Evolutionary conservation across 2,329 filamentous ascomycete genomes (phyloP), one percentile per base, ranked within the genome.

Genomic region (Colletotrichum sp.): DNA sequence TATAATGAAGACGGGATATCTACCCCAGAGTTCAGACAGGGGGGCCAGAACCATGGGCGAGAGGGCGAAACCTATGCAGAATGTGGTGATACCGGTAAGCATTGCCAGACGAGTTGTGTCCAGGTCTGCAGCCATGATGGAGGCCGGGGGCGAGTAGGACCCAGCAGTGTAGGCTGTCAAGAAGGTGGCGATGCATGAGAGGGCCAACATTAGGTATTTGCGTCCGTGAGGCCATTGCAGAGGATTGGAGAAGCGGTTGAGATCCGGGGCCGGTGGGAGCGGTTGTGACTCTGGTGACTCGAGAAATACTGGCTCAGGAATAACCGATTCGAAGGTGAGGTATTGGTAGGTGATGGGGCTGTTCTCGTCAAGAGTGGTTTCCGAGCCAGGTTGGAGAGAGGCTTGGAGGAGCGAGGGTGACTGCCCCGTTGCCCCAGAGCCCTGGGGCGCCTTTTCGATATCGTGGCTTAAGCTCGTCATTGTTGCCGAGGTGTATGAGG

Each of bases 41-140:
- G 96, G 96, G 0, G 96, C 96, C 0, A 98, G 89, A 1, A 95
- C 89, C 96, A 98, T 98, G 0, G 96, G 96, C 0, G 95, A 94
- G 28, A 96, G 84, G 0, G 90, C 95, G 79, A 98, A 98, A 5
- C 96, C 96, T 39, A 90, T 81, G 62, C 95, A 97, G 84, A 97
- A 98, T 1, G 92, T 91, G 0, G 96, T 98, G 76, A 98, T 95
- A 39, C 95, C 95, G 2, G 92, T 87, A 7, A 94, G 86, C n/a
- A 93, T 90, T 2, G 92, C 92, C n/a, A 94, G 88, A 12, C 88
- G 86, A 52, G 92, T 93, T 1, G 95, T 88, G 5, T 90, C 83
- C 85, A 95, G 95, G 80, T 94, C 90, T 3, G 86, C 83, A 1
- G 89, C 90, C 88, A 98, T 92, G 69, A 94, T 90, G 7, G 84